Evolutionary conservation across 164 flowering plant genomes (phyloP).

Genomic region (Vitis labrusca): DNA sequence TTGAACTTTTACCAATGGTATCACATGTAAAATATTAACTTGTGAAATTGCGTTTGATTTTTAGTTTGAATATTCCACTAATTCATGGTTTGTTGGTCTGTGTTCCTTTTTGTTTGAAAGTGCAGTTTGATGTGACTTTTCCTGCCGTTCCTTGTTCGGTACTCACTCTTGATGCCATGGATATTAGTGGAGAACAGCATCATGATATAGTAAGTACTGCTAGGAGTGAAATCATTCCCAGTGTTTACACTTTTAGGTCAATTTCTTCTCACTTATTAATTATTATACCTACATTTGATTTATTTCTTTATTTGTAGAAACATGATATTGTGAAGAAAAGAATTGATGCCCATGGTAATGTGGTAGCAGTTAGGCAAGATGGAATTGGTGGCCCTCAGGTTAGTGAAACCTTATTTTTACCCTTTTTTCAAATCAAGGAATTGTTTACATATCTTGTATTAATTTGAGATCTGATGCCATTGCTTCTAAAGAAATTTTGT

Average conservation of each 20-base stretch:
- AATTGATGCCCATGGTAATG: slow-evolving; percentile 55
- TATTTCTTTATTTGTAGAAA: slow-evolving; percentile 36
- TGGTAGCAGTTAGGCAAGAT: slow-evolving; percentile 48
- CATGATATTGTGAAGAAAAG: slow-evolving; percentile 69
- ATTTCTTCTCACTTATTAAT: neutral
- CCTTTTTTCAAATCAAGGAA: neutral
- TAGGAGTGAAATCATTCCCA: neutral
- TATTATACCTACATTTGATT: neutral
- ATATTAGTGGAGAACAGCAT: slow-evolving; percentile 87
- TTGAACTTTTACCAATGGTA: too few relatives aligned
- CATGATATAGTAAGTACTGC: slow-evolving; percentile 63
- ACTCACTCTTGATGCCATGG: slow-evolving; percentile 80
- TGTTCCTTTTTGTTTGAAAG: slow-evolving; percentile 2
- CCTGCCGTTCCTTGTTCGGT: slow-evolving; percentile 71
- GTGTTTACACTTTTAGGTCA: too few relatives aligned
- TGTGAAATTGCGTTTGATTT: neutral
- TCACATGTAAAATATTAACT: neutral
- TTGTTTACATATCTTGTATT: neutral
- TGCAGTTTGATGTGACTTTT: slow-evolving; percentile 90
- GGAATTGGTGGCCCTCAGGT: slow-evolving; percentile 72
- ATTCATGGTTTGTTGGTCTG: neutral
- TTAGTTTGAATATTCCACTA: neutral
- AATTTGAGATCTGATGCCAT: neutral
- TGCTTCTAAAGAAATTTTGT: too few relatives aligned
- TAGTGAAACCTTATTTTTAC: slow-evolving; percentile 7